Base-by-base conservation (phyloP, 164 flowering plant species). In the Stephania yunnanensis region DNA sequence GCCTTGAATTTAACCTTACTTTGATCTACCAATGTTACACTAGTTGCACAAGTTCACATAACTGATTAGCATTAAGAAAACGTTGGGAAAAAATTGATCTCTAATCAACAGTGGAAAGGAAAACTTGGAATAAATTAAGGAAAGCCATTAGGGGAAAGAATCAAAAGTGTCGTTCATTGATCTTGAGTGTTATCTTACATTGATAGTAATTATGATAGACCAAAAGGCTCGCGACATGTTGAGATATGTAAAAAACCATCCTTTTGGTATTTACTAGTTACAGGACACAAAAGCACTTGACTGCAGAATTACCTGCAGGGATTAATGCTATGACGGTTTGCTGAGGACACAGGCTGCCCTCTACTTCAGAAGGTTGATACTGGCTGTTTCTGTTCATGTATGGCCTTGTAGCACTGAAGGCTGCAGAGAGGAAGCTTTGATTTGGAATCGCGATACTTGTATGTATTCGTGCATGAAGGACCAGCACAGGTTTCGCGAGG, bases 401-500 rank as follows among this genome's bases (percentile, higher is more conserved):
- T 71, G 11, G 92, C 90, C 78, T 78, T 87, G 87, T 90, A 92
- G 83, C 97, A 92, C 55, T 81, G 80, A 10, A 92, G 90, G 80
- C 97, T 92, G 84, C 97, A 92, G 0, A 92, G 82, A 0, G 94
- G 97, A 50, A 89, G 87, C 66, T 90, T 89, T 45, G 90, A 83
- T 83, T 90, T 90, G 12, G 97, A 89, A 77, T 90, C 92, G 8
- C 94, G 85, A 58, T 92, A 92, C 80, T 85, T 89, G 85, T 89
- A 92, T 7, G 88, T 46, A 50, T 89, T 90, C 1, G 80, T 80
- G 71, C 97, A 90, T 9, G 86, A 82, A 29, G 92, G 92, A 29
- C 89, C 90, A 0, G 90, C 92, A 84, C 97, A 91, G 75, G 84
- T 88, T 77, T 88, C 97, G 1, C 94, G 91, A 1, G 92, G 89